Evolutionary conservation across 1,284 basidiomycete species (phyloP), one percentile per base, ranked within the genome.

Genomic region (Anthracocystis walkeri): DNA sequence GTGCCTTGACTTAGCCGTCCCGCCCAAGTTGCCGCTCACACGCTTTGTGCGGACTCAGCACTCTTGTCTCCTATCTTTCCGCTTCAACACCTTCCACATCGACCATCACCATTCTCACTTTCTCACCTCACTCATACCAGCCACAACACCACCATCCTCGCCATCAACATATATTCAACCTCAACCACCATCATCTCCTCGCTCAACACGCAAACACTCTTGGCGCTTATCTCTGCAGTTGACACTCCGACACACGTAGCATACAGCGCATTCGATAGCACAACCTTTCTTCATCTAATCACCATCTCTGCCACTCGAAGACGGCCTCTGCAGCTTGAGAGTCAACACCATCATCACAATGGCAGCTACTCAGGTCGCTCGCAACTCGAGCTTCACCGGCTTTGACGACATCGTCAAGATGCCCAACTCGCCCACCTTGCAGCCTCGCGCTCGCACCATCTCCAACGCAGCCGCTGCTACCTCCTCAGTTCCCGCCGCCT

Each of bases 331-430:
- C 56, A 65, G 61, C 67, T 65, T 58, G 67, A 70, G 67, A 65
- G 62, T 69, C 25, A 21, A 58, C 27, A 1, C 20, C 48, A n/a
- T 21, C 23, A 38, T 4, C 25, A 70, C 16, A n/a, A 75, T 76
- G 74, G 74, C 74, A 10, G 74, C 74, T 33, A 76, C 74, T 41
- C 68, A 72, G 54, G 69, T 76, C 50, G 74, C 73, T 51, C 67
- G 73, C 45, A 75, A 67, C 65, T 50, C 60, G 23, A 71, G 73
- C 67, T 70, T 75, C 65, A 54, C 31, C 25, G 64, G 56, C 62
- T 76, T 76, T 58, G 74, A 76, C 58, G 74, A 76, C 41, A 41
- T 72, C n/a, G 61, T 69, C 74, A 76, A 76, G 69, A 63, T 76
- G 74, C 69, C 74, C 10, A 64, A 54, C 18, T 76, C 74, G 7